phyloP scores from a whole-genome alignment of 108 stramenopile genomes.

The Craspedostauros australis region DNA sequence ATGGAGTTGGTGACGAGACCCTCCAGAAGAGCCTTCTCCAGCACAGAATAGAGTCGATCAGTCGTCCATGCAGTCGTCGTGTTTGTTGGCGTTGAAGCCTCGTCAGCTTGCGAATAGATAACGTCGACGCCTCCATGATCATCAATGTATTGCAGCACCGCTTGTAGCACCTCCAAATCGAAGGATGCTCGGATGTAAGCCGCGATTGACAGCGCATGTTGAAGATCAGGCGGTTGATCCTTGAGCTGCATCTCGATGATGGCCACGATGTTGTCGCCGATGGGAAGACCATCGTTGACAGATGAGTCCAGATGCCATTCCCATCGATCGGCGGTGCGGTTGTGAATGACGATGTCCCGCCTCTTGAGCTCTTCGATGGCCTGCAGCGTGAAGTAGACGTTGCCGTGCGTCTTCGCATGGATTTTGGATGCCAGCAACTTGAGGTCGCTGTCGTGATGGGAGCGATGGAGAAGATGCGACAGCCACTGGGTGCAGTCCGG shows the following conservation, averaged over 20 bases:
- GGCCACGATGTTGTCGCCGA: slow-evolving; percentile 20
- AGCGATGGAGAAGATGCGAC: too few relatives aligned
- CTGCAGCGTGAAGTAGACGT: slow-evolving; percentile 25
- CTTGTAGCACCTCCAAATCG: slow-evolving; percentile 19
- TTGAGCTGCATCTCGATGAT: slow-evolving; percentile 36
- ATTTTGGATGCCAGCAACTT: too few relatives aligned
- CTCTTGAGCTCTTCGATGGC: slow-evolving; percentile 42
- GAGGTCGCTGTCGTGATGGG: too few relatives aligned
- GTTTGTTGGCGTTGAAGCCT: too few relatives aligned
- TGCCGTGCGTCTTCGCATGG: slow-evolving; percentile 22
- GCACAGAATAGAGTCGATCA: too few relatives aligned
- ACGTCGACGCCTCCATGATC: too few relatives aligned
- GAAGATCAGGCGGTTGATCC: slow-evolving; percentile 22
- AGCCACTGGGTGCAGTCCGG: too few relatives aligned
- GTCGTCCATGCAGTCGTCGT: too few relatives aligned
- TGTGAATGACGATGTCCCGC: slow-evolving; percentile 39
- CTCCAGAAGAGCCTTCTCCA: slow-evolving; percentile 20
- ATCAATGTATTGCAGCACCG: too few relatives aligned
- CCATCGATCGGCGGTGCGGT: slow-evolving; percentile 35
- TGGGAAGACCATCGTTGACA: slow-evolving; percentile 10
- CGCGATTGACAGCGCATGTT: slow-evolving; percentile 33
- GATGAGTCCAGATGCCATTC: slow-evolving; percentile 32
- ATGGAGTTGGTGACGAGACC: slow-evolving; percentile 12
- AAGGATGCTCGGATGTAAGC: slow-evolving; percentile 41
- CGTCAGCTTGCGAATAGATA: too few relatives aligned